Base-by-base conservation (phyloP, 176 grass and related monocot genomes). In the Phoenix roebelenii region DNA sequence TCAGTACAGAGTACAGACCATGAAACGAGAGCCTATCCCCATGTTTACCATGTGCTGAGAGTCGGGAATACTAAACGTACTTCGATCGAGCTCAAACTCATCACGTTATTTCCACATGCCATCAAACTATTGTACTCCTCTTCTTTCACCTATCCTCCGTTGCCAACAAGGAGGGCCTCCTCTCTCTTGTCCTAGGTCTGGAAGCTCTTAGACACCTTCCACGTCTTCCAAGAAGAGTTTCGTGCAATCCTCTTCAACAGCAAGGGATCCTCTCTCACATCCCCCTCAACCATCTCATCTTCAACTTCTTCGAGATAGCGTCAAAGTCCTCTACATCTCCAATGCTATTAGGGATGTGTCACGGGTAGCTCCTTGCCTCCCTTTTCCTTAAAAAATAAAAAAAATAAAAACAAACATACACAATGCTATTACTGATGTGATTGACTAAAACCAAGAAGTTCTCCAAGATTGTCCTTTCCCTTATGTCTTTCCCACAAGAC, bases 311-410 rank as follows among this genome's bases (percentile, higher is more conserved):
- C 80, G 86, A 96, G 50, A 87, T 49, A 75, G 83, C 16, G 72
- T 96, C 62, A 96, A 88, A 73, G 80, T 80, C 0, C 86, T 96
- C 77, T 86, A 96, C 70, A 76, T 96, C 66, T 98, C 84, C 87
- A 98, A 89, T 22, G 84, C 87, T 59, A 55, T 98, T 4, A 84
- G 84, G 23, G 84, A 92, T 12, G 93, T 75, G 3, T 20, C 20
- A 20, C 20, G 20, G 20, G 20, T 20, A 20, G 20, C 20, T 20
- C 20, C 20, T 20, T 20, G 20, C 20, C 20, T 20, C 20, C 20
- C 20, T 20, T 20, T 20, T 0, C 20, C 20, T 20, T 20, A 20
- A 20, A 20, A 20, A 20, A 20, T 20, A 0, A 20, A 20, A 20
- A 20, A 20, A 20, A 20, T 20, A 20, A 20, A 20, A 20, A 0